A percentile compares a stretch with the other conserved stretches of the same genome.
These are phyloP conservation scores for Aspergillus hiratsukae DNA, from an alignment of 2,329 filamentous ascomycete species.

Conservation along the genomic window DNA sequence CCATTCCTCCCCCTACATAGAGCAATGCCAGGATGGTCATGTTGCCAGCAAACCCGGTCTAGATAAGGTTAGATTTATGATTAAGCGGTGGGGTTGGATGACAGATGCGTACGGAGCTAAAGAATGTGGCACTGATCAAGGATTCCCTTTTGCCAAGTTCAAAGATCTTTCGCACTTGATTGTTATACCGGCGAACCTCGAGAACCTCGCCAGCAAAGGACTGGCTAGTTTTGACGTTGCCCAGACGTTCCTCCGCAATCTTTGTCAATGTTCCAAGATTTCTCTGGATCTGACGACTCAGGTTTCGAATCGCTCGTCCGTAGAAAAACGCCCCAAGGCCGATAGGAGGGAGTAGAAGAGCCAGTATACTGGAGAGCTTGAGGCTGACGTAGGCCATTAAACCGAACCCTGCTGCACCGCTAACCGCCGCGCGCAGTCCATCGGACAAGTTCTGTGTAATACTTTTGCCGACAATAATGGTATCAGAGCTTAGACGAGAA, in stretches of 20 bases:
- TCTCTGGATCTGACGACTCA: conserved; percentile 90
- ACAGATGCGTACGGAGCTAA: conserved; percentile 51
- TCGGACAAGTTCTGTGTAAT: conserved; percentile 98
- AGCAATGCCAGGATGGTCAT: conserved; percentile 91
- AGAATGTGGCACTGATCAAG: conserved; percentile 85
- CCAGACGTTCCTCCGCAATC: conserved; percentile 94
- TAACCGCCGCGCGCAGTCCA: conserved; percentile 85
- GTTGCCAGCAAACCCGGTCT: conserved; percentile 89
- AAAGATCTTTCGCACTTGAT: conserved; percentile 88
- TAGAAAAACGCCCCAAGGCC: conserved; percentile 89
- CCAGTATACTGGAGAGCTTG: conserved; percentile 80
- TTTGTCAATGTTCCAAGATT: conserved; percentile 91
- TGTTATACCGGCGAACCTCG: conserved; percentile 87
- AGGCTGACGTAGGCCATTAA: conserved; percentile 96
- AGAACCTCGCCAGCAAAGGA: conserved; percentile 91
- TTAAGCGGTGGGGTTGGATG: too few relatives aligned
- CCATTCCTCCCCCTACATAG: conserved; percentile 85
- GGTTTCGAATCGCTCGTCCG: conserved; percentile 78
- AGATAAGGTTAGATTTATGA: conserved; percentile 31
- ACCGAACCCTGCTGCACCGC: conserved; percentile 79
- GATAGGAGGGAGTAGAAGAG: conserved; percentile 84
- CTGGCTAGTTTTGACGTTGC: conserved; percentile 94
- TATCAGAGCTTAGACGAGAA: conserved; percentile 90
- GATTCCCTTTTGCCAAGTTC: conserved; percentile 81
- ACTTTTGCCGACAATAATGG: conserved; percentile 95